Conservation (phyloP, 192 early-diverging fungal species). For the Phycomyces blakesleeanus region DNA sequence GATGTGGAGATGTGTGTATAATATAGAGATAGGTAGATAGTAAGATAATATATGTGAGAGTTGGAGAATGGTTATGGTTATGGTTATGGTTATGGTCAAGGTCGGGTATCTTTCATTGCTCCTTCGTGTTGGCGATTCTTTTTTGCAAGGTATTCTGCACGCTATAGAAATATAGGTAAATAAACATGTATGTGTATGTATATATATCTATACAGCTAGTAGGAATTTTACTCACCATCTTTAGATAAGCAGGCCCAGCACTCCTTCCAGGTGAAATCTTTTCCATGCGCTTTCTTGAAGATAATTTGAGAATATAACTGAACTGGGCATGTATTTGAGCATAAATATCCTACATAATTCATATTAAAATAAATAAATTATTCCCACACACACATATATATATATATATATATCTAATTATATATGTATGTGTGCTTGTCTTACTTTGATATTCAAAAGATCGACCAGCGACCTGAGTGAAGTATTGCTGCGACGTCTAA, state of each 20-base stretch:
- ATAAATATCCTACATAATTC: conserved; percentile 53
- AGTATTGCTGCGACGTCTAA: conserved; percentile 47
- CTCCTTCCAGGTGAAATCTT: conserved; percentile 45
- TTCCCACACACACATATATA: too few species aligned
- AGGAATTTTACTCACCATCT: conserved; percentile 37
- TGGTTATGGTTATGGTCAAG: background rate
- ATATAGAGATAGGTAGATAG: too few species aligned
- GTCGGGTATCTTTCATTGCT: background rate
- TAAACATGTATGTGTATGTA: background rate
- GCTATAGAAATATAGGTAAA: background rate
- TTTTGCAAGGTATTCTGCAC: conserved; percentile 9
- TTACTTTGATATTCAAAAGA: conserved; percentile 46
- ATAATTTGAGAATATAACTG: conserved; percentile 58
- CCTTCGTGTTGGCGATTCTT: conserved; percentile 4
- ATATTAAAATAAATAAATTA: background rate
- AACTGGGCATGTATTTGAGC: conserved; percentile 59
- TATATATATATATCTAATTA: too few species aligned
- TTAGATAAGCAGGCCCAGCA: conserved; percentile 23
- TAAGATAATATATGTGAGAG: too few species aligned
- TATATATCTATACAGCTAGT: too few species aligned
- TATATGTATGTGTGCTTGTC: too few species aligned
- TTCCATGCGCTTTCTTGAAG: conserved; percentile 46
- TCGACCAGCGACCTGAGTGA: conserved; percentile 48
- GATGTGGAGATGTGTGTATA: background rate
- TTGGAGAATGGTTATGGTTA: background rate